Base-by-base conservation (phyloP, 164 flowering plant genomes). In the Nymphaea thermarum region DNA sequence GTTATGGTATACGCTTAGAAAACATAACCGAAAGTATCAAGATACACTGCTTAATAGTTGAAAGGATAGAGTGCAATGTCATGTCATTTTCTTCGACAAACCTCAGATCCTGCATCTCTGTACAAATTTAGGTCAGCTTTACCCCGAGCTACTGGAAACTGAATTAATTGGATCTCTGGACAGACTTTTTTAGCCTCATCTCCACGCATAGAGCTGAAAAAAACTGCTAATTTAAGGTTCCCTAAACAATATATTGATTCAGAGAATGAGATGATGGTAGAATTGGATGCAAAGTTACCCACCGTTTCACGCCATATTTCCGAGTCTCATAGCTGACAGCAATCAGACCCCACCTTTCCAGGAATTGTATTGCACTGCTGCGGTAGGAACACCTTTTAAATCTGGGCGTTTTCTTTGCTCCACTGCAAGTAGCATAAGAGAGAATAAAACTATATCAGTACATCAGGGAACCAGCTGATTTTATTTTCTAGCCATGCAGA, bases 291-390 rank as follows among this genome's bases (percentile, higher is more conserved):
- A 0, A 25, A 0, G 11, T 8, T 47, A 63, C 75, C 70, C 51
- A 91, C 98, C 98, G 96, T 74, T 87, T 91, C 61, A 91, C 98
- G 61, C 98, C 96, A 76, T n/a, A 82, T 68, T 80, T 84, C 15
- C 97, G 96, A 66, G 98, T 97, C 72, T 94, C 98, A 70, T 91
- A 94, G 71, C 98, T 70, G 42, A 94, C 93, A 67, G 98, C 97
- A 76, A 94, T 89, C 67, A 94, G 79, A 47, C 82, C 96, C 98
- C 98, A 68, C 98, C 98, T 82, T 91, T 85, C 96, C 96, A 94
- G 66, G 89, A 79, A 77, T 94, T 94, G 76, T 91, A 94, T 73
- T 94, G 98, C 16, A 91, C 93, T 57, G 91, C 97, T 55, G 98
- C 98, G 71, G 93, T 78, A 14, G 96, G 97, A 51, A 81, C 67